Conservation (phyloP, 305 asterid genomes). For the Vinca major region DNA sequence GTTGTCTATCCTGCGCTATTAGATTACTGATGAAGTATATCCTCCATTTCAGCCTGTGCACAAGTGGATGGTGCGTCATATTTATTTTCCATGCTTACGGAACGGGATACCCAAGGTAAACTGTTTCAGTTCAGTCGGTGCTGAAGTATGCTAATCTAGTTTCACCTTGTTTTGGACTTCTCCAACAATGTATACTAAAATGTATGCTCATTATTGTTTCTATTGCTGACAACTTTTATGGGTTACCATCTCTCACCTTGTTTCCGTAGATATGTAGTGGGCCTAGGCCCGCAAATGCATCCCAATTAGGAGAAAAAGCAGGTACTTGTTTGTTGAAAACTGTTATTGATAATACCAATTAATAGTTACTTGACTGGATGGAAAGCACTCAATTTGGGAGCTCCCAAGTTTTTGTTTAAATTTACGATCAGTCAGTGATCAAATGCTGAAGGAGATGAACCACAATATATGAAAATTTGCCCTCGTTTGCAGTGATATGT, state of each 20-base stretch:
- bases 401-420: neutral
- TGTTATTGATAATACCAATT: too few relatives aligned
- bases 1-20: neutral
- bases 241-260: constrained; percentile 13
- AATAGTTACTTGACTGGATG: too few relatives aligned
- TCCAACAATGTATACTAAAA: too few relatives aligned
- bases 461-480: neutral
- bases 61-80: constrained; percentile 97
- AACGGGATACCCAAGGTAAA: constrained; percentile 90
- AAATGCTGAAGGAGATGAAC: neutral
- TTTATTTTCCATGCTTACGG: constrained; percentile 86
- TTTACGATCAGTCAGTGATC: neutral
- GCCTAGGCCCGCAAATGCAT: too few relatives aligned
- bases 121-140: neutral
- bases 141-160: too few relatives aligned
- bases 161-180: too few relatives aligned
- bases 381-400: too few relatives aligned
- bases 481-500: neutral
- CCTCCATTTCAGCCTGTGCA: constrained; percentile 85
- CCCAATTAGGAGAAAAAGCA: too few relatives aligned
- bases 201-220: too few relatives aligned
- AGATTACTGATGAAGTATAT: constrained; percentile 15
- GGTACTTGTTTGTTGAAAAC: too few relatives aligned
- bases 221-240: too few relatives aligned
- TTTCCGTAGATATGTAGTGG: too few relatives aligned